Base-by-base conservation (phyloP, 176 grass and related monocot genomes). In the Saccharum spontaneum region DNA sequence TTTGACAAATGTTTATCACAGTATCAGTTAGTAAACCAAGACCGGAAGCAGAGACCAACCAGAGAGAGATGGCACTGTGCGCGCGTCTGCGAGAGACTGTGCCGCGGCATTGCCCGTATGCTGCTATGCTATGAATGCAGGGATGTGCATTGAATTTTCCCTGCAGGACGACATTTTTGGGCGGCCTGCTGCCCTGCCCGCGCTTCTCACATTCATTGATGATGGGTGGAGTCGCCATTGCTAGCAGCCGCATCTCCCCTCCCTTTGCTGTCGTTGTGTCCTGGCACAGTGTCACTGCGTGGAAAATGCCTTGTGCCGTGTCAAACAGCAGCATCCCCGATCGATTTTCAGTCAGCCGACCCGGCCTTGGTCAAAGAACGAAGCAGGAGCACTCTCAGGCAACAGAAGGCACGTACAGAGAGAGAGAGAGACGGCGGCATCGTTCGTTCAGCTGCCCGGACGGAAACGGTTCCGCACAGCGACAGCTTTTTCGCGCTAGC, bases 91-190 rank as follows among this genome's bases (percentile, higher is more conserved):
- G 45, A 17, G 34, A 57, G 67, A 46, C 73, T 69, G 76, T 75
- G 85, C 85, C 39, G 45, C 4, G 49, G 38, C 26, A 72, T 70
- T 54, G 67, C 28, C 9, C 50, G 77, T 82, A 78, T 72, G 23
- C 14, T 60, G 45, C 43, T 0, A 14, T 10, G 78, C 77, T 75
- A 86, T 85, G 46, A 88, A 88, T 85, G 83, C 40, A 80, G 81
- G 81, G 80, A 69, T 79, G 63, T 60, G 85, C 85, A 84, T 65
- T 90, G 40, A 90, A 84, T 85, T 44, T 54, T 69, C 79, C 81
- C 88, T 82, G 87, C 80, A 89, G 71, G 83, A 92, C 85, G 91
- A 60, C 88, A 92, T 89, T 90, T 90, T 83, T 83, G 82, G 81
- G 81, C 89, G 85, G 18, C 52, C 81, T 8, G 4, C 31, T 15